These are phyloP conservation scores for Polychaeton citri DNA, from an alignment of 2,329 filamentous ascomycete species.

Conservation along the genomic window DNA sequence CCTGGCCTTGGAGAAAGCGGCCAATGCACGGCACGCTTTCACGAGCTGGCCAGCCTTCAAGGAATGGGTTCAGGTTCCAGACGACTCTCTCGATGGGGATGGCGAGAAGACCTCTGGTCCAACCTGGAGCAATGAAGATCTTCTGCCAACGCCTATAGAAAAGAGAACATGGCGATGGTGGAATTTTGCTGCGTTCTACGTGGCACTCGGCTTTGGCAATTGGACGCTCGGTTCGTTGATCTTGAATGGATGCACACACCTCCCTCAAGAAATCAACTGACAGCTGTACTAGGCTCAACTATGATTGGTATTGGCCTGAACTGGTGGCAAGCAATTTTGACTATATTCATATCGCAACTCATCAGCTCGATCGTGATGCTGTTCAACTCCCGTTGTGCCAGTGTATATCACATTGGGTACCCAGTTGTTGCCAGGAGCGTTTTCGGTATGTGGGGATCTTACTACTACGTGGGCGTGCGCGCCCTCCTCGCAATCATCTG, in stretches of 20 bases:
- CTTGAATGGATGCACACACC: neutral
- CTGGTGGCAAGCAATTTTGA: slow-evolving; percentile 33
- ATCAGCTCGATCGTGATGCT: slow-evolving; percentile 31
- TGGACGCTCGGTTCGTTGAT: slow-evolving; percentile 25
- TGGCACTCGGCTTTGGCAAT: slow-evolving; percentile 28
- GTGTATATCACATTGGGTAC: slow-evolving; percentile 28
- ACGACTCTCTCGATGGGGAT: slow-evolving; percentile 11
- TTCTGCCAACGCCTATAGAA: slow-evolving; percentile 25
- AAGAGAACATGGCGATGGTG: slow-evolving; percentile 27
- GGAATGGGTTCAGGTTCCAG: slow-evolving; percentile 10
- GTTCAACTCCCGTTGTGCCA: slow-evolving; percentile 31
- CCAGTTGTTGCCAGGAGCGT: slow-evolving; percentile 25
- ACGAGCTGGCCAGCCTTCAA: slow-evolving; percentile 11
- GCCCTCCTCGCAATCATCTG: slow-evolving; percentile 18
- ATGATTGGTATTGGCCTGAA: slow-evolving; percentile 31
- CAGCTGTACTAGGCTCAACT: slow-evolving; percentile 16
- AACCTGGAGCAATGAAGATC: slow-evolving; percentile 17
- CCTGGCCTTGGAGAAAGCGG: slow-evolving; percentile 4
- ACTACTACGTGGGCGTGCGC: slow-evolving; percentile 30
- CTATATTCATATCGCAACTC: slow-evolving; percentile 30
- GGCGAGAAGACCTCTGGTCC: slow-evolving; percentile 4
- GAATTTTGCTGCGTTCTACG: slow-evolving; percentile 29
- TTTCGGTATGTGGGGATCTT: slow-evolving; percentile 30
- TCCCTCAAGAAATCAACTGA: neutral
- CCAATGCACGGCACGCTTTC: slow-evolving; percentile 8